Base-by-base conservation (phyloP, 257 asterid genomes). In the Salvia rosmarinus region DNA sequence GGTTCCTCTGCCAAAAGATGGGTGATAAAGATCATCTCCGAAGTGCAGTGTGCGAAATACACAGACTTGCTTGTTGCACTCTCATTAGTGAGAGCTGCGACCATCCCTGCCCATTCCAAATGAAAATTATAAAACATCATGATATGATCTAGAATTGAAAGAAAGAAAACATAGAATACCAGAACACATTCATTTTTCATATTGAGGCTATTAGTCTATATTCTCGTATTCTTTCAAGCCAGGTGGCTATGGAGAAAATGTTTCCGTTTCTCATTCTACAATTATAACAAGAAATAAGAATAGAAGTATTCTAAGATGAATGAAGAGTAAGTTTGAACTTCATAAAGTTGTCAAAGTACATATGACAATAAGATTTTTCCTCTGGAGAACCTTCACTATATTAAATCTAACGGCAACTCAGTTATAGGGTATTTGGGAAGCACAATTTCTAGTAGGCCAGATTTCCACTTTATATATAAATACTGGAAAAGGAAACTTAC, bases 1-100 rank as follows among this genome's bases (percentile, higher is more conserved):
- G 99, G 99, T 62, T 91, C 96, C 85, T 94, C 92, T 1, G 97
- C 86, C 83, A 93, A 76, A 57, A 94, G 83, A 86, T 94, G 97
- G n/a, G 98, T 94, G 62, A 94, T 94, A 83, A 94, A 94, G 71
- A 94, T 88, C 99, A 94, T 94, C 82, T 94, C 97, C 0, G 99
- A 94, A 46, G 97, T 94, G 55, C 97, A 94, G 72, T 86, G 96
- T 44, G 99, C 99, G 78, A 94, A 94, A 82, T 94, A 94, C 34
- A 94, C 97, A 1, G 99, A 87, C 78, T 94, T 94, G 91, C 99
- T 94, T 9, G 99, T 94, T 1, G 99, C 99, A 69, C 99, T 94
- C 83, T 94, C 99, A 25, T 94, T 94, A n/a, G 99, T 91, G 68
- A 94, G 88, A 50, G 97, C 96, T 11, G 95, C 97, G 20, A 94